phyloP scores from a whole-genome alignment of 2,329 filamentous ascomycete species.

The Bipolaris victoriae region DNA sequence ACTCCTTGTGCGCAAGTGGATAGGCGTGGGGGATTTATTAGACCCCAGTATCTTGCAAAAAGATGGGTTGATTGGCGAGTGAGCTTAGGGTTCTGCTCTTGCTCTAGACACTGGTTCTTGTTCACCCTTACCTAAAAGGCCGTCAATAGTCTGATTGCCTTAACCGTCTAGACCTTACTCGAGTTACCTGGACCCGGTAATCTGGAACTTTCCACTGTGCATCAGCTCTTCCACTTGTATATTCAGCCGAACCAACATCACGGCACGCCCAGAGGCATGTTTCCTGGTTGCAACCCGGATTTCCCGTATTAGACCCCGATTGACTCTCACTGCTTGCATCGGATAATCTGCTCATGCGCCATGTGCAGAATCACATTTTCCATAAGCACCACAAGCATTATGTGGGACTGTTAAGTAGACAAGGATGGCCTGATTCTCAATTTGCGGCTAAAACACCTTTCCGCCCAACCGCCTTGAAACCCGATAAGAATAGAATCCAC shows the following conservation, averaged over 20 bases:
- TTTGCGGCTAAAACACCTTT: conserved; percentile 36
- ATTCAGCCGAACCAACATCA: conserved; percentile 18
- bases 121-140: background rate
- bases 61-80: conserved; percentile 5
- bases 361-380: background rate
- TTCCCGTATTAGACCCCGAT: conserved; percentile 2
- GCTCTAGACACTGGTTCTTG: background rate
- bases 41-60: conserved; percentile 9
- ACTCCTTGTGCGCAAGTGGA: conserved; percentile 56
- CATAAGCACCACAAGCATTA: background rate
- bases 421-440: conserved; percentile 24
- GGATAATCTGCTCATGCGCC: conserved; percentile 8
- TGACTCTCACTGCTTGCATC: conserved; percentile 12
- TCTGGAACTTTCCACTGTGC: conserved; percentile 1
- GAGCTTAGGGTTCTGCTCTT: background rate
- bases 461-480: conserved; percentile 14
- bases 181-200: background rate
- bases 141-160: background rate
- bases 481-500: conserved; percentile 33
- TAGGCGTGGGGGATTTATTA: conserved; percentile 47
- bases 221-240: conserved; percentile 5
- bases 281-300: background rate
- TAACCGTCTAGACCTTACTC: background rate
- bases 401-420: conserved; percentile 9
- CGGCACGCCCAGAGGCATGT: conserved; percentile 3